These are phyloP conservation scores for Aspergillus panamensis DNA, from an alignment of 495 filamentous ascomycete species.

Conservation along the genomic window DNA sequence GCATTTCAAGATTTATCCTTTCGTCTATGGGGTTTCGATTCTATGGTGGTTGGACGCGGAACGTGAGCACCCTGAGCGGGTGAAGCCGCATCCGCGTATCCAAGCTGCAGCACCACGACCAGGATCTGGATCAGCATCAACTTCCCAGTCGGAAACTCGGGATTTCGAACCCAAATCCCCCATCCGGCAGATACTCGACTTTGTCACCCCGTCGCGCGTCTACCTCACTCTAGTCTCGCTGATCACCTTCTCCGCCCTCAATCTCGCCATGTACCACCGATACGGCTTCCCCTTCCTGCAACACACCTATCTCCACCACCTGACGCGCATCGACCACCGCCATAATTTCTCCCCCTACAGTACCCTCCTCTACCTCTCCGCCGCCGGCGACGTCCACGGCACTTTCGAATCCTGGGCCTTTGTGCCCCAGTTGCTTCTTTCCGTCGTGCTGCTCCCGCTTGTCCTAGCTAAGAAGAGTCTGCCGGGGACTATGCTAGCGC, in stretches of 20 bases:
- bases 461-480: slow-evolving; percentile 79
- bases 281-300: slow-evolving; percentile 73
- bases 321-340: slow-evolving; percentile 90
- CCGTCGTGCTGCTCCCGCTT: slow-evolving; percentile 71
- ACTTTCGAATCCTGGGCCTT: slow-evolving; percentile 80
- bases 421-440: slow-evolving; percentile 77
- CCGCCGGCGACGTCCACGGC: slow-evolving; percentile 48
- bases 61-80: slow-evolving; percentile 19
- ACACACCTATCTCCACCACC: slow-evolving; percentile 88
- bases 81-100: neutral
- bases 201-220: slow-evolving; percentile 61
- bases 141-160: slow-evolving; percentile 1
- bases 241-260: slow-evolving; percentile 65
- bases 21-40: slow-evolving; percentile 85
- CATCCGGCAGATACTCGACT: slow-evolving; percentile 34
- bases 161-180: slow-evolving; percentile 6
- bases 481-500: slow-evolving; percentile 87
- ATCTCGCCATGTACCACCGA: slow-evolving; percentile 70
- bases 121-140: neutral
- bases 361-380: slow-evolving; percentile 80
- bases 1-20: slow-evolving; percentile 98
- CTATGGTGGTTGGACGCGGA: slow-evolving; percentile 80
- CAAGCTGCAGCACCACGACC: neutral
- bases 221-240: slow-evolving; percentile 62
- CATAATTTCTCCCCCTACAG: slow-evolving; percentile 99